phyloP scores from a whole-genome alignment of 345 rosid genomes.

The Garcia nutans region DNA sequence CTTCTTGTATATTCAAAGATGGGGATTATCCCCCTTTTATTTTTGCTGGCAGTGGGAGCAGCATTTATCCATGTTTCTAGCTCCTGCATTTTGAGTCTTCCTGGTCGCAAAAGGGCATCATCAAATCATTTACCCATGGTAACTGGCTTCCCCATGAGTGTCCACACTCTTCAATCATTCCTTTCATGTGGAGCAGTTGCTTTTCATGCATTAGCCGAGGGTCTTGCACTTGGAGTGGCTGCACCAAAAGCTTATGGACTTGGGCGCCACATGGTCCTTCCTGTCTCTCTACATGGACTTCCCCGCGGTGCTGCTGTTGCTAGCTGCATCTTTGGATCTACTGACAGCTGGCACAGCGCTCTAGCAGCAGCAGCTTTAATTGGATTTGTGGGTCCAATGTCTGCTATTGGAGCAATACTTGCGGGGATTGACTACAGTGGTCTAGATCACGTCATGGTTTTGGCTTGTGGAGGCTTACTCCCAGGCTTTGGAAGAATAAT shows the following conservation, averaged over 20 bases:
- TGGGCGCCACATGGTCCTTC: conserved; percentile 95
- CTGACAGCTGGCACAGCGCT: conserved; percentile 89
- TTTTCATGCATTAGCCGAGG: conserved; percentile 93
- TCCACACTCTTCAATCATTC: conserved; percentile 78
- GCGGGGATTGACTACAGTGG: conserved; percentile 93
- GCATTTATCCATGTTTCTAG: conserved; percentile 51
- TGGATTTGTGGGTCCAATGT: conserved; percentile 85
- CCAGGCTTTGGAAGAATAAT: conserved; percentile 67
- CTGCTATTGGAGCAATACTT: conserved; percentile 89
- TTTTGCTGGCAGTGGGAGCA: conserved; percentile 61
- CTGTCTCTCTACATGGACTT: conserved; percentile 90
- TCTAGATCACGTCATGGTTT: conserved; percentile 88
- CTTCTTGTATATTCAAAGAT: conserved; percentile 72
- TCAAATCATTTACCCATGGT: conserved; percentile 43
- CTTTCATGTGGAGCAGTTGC: conserved; percentile 87
- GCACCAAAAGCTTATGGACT: conserved; percentile 97
- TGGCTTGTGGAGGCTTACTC: conserved; percentile 83
- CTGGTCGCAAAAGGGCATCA: conserved; percentile 56
- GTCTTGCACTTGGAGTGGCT: conserved; percentile 96
- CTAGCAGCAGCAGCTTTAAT: conserved; percentile 83
- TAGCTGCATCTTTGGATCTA: conserved; percentile 89
- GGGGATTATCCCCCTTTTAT: conserved; percentile 59
- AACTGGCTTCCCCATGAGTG: conserved; percentile 64
- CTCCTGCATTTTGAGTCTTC: conserved; percentile 55
- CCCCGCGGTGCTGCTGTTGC: conserved; percentile 98